Evolutionary conservation across 345 rosid genomes (phyloP).

Genomic region (Xanthoceras sorbifolium): DNA sequence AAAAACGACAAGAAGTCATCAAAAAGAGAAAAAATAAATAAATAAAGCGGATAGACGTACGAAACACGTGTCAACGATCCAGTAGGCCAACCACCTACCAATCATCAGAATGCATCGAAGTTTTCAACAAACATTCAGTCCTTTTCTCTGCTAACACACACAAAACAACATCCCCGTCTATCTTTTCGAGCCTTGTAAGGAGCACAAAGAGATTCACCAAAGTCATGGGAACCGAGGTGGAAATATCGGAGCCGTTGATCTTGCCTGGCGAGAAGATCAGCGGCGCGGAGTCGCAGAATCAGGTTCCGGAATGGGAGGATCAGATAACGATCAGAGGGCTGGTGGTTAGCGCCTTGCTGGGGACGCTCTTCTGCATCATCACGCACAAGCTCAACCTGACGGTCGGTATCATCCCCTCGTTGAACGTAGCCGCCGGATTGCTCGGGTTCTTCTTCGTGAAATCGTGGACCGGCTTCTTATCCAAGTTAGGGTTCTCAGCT

Average conservation of each 20-base stretch:
- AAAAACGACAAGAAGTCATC: neutral
- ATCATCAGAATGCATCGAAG: neutral
- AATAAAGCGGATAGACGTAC: neutral
- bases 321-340: slow-evolving; percentile 88
- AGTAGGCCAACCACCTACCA: neutral
- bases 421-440: slow-evolving; percentile 91
- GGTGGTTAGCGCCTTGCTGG: slow-evolving; percentile 65
- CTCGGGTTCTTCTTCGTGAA: slow-evolving; percentile 92
- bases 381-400: slow-evolving; percentile 91
- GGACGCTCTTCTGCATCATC: slow-evolving; percentile 78
- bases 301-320: slow-evolving; percentile 82
- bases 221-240: slow-evolving; percentile 62
- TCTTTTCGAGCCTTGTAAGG: neutral
- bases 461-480: slow-evolving; percentile 78
- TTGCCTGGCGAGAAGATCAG: slow-evolving; percentile 41
- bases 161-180: neutral
- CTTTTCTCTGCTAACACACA: neutral
- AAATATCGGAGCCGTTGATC: slow-evolving; percentile 26
- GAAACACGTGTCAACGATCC: neutral
- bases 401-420: slow-evolving; percentile 85
- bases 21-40: neutral
- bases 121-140: slow-evolving; percentile 7
- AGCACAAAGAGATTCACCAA: neutral
- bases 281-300: slow-evolving; percentile 47
- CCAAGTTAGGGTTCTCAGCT: slow-evolving; percentile 58